A percentile compares a stretch with the other conserved stretches of the same genome.
Conservation (phyloP, 176 grass and related monocot species). For the Oryza australiensis region DNA sequence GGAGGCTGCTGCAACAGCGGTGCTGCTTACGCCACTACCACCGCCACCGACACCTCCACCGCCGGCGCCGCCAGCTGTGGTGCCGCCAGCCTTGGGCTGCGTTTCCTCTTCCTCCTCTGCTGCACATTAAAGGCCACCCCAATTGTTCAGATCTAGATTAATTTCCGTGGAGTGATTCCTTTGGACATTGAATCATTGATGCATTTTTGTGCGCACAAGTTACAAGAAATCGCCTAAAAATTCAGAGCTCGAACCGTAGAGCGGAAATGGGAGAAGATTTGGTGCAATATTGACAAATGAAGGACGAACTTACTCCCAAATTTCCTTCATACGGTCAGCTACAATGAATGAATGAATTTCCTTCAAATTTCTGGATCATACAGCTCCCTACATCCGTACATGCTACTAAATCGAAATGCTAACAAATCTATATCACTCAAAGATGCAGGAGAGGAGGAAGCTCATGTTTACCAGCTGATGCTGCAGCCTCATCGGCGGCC, state of each 20-base stretch:
- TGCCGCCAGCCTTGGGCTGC: neutral
- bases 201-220: neutral
- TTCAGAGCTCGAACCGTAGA: neutral
- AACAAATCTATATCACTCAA: neutral
- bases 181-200: neutral
- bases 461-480: constrained; percentile 21
- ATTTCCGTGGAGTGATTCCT: neutral
- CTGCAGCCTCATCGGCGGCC: neutral
- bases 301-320: neutral
- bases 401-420: neutral
- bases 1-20: neutral
- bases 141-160: constrained; percentile 22
- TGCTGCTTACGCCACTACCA: neutral
- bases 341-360: neutral
- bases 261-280: neutral
- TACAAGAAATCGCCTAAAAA: neutral
- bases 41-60: neutral
- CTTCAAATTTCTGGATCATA: neutral
- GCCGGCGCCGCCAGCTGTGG: neutral
- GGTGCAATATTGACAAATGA: neutral
- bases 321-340: neutral
- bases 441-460: neutral
- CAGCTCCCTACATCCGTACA: neutral
- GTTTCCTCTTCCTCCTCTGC: constrained; percentile 34
- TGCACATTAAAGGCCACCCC: constrained; percentile 12